A percentile compares a stretch with the other conserved stretches of the same genome.
phyloP scores from a whole-genome alignment of 176 grass and related monocot genomes.

The Oryza punctata region DNA sequence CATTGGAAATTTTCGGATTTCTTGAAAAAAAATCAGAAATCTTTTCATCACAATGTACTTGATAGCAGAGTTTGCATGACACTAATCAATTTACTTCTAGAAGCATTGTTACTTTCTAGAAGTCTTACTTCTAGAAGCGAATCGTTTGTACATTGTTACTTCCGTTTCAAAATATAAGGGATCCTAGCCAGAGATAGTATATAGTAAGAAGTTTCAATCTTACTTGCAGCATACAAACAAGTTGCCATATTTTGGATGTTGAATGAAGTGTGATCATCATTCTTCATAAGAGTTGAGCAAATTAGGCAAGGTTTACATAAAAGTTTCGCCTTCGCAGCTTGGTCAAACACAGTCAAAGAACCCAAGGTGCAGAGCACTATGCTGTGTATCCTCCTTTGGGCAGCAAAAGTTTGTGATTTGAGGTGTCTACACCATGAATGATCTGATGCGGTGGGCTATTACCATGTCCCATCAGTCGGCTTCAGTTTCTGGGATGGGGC shows the following conservation, averaged over 20 bases:
- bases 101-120: no score
- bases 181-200: neutral
- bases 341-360: slow-evolving; percentile 3
- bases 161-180: no score
- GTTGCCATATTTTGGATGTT: neutral
- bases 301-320: neutral
- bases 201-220: neutral
- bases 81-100: neutral
- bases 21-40: neutral
- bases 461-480: neutral
- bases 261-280: neutral
- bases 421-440: slow-evolving; percentile 7
- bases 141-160: neutral
- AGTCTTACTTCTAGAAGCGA: neutral
- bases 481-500: neutral
- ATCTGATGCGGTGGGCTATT: slow-evolving; percentile 9
- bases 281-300: neutral
- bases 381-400: slow-evolving; percentile 15
- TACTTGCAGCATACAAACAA: neutral
- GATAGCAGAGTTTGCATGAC: neutral
- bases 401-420: slow-evolving; percentile 6
- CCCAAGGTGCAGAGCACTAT: neutral
- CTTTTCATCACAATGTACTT: neutral
- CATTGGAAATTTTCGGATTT: neutral
- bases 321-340: neutral